Evolutionary conservation across 345 rosid species (phyloP).

Genomic region (Hibiscus mutabilis): DNA sequence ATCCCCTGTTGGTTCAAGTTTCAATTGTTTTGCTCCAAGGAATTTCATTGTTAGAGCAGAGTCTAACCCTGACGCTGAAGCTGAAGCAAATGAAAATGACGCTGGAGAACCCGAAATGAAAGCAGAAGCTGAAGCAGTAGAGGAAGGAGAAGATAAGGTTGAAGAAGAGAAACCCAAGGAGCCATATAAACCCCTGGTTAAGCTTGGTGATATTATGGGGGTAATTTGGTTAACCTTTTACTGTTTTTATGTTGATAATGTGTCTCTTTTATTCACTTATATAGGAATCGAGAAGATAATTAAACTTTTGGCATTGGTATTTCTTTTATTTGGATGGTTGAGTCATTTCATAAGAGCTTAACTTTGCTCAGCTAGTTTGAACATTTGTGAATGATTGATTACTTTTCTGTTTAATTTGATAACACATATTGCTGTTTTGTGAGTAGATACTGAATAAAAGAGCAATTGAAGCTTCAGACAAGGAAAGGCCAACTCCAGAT

Average conservation of each 20-base stretch:
- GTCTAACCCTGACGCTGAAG: constrained; percentile 31
- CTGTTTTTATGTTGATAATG: not conserved
- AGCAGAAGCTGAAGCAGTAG: constrained; percentile 18
- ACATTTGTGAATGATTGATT: not conserved
- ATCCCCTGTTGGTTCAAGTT: constrained; percentile 17
- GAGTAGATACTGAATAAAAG: constrained; percentile 68
- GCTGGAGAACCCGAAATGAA: constrained; percentile 22
- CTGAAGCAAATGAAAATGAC: constrained; percentile 26
- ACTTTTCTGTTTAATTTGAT: not conserved
- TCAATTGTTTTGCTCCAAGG: constrained; percentile 30
- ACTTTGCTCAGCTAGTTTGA: constrained; percentile 3
- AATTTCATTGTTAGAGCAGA: constrained; percentile 54
- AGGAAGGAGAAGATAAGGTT: constrained; percentile 23
- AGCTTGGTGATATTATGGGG: constrained; percentile 76
- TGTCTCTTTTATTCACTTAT: not conserved
- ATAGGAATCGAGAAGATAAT: not conserved
- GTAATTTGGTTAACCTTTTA: constrained; percentile 22
- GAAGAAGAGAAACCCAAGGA: constrained; percentile 39
- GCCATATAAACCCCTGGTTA: constrained; percentile 42
- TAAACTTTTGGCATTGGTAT: not conserved
- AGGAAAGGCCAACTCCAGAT: constrained; percentile 63
- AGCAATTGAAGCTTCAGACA: constrained; percentile 69
- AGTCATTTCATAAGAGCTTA: not conserved
- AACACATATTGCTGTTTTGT: not conserved
- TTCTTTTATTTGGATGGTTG: not conserved